A percentile compares a stretch with the other conserved stretches of the same genome.
Conservation (phyloP, 352 stramenopile genomes). For the Phytophthora megakarya region DNA sequence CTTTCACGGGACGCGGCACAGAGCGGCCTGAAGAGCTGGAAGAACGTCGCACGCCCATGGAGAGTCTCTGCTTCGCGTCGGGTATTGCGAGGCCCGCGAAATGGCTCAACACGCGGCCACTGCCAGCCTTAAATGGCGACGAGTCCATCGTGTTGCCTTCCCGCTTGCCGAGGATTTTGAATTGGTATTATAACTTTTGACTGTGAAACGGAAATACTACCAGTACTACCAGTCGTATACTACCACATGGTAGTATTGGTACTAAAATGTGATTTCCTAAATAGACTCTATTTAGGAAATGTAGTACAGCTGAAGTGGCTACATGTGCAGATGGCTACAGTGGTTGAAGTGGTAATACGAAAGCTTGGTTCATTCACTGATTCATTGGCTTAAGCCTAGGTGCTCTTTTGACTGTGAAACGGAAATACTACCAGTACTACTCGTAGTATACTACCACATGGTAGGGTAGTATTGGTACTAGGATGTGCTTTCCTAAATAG, state of each 20-base stretch:
- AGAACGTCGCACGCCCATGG: constrained; percentile 12
- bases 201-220: too few species aligned
- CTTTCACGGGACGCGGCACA: constrained; percentile 21
- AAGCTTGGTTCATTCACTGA: constrained; percentile 25
- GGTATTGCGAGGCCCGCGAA: constrained; percentile 61
- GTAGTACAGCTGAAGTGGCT: too few species aligned
- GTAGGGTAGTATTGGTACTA: too few species aligned
- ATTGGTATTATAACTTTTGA: too few species aligned
- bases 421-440: too few species aligned
- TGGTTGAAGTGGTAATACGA: not conserved
- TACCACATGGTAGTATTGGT: too few species aligned
- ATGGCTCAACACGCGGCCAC: constrained; percentile 63
- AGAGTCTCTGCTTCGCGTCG: constrained; percentile 28
- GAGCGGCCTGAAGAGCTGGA: constrained; percentile 14
- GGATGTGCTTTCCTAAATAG: too few species aligned
- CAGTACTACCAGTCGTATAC: too few species aligned
- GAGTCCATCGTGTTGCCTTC: constrained; percentile 28
- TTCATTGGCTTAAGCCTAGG: constrained; percentile 9
- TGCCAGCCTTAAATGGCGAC: constrained; percentile 55
- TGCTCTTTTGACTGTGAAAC: too few species aligned
- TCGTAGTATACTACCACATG: too few species aligned
- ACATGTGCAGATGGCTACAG: constrained; percentile 11
- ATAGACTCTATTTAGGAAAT: too few species aligned
- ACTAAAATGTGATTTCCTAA: too few species aligned
- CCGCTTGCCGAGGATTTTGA: constrained; percentile 24